Conservation (phyloP, 345 rosid genomes). For the Salix dunnii region DNA sequence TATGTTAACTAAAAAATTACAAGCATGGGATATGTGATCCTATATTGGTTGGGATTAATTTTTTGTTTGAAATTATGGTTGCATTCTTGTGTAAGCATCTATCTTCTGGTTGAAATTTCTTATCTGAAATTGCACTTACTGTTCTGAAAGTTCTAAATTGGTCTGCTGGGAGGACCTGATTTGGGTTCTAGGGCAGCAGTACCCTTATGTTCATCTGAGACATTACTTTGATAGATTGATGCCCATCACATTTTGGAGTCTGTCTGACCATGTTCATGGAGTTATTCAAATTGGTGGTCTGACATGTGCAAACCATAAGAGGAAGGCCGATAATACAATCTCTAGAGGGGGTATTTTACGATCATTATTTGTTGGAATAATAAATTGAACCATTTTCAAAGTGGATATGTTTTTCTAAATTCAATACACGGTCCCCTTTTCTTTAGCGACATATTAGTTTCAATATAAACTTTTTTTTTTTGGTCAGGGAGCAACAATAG, state of each 20-base stretch:
- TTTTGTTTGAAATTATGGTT: neutral
- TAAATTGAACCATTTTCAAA: neutral
- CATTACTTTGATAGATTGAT: neutral
- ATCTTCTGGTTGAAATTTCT: neutral
- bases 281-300: neutral
- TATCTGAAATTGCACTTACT: neutral
- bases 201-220: too few species aligned
- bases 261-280: neutral
- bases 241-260: neutral
- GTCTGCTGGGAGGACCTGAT: neutral
- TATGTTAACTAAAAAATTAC: neutral
- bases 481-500: slow-evolving; percentile 86
- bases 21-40: neutral
- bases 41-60: neutral
- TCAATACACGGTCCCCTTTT: neutral
- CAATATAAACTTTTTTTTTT: neutral
- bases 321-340: neutral
- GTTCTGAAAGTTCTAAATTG: neutral
- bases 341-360: neutral
- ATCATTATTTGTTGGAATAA: neutral
- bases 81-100: neutral
- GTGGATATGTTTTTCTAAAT: neutral
- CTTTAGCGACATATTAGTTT: neutral
- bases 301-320: neutral
- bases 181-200: neutral